Conservation (phyloP, 1,284 basidiomycete genomes). For the Trametes pubescens region DNA sequence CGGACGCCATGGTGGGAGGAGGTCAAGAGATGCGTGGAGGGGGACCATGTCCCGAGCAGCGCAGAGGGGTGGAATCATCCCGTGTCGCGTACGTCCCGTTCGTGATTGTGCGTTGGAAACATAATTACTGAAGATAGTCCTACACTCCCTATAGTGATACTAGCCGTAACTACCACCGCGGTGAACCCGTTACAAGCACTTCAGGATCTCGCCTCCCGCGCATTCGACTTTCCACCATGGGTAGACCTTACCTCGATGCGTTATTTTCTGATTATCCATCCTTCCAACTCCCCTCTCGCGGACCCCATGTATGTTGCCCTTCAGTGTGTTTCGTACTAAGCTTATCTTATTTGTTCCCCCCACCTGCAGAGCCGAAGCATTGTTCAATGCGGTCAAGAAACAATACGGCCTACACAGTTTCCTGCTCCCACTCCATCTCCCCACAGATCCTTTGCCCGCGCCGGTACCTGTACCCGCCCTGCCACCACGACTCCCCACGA, state of each 20-base stretch:
- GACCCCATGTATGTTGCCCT: constrained; percentile 75
- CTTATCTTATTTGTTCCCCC: constrained; percentile 6
- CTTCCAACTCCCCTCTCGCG: constrained; percentile 69
- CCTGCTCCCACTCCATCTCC: constrained; percentile 68
- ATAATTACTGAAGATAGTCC: not conserved
- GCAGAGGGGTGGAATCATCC: constrained; percentile 86
- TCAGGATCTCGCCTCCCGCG: constrained; percentile 69
- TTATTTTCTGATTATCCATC: constrained; percentile 80
- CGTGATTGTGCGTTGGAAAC: not conserved
- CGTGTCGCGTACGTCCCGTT: constrained; percentile 64
- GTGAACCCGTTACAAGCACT: constrained; percentile 81
- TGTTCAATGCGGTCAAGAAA: constrained; percentile 85
- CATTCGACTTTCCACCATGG: constrained; percentile 76
- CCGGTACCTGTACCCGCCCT: constrained; percentile 71
- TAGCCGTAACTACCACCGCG: constrained; percentile 79
- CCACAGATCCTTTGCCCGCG: constrained; percentile 60
- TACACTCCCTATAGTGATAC: constrained; percentile 59
- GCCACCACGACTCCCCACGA: constrained; percentile 70
- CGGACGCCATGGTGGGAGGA: constrained; percentile 88
- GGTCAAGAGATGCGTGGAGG: constrained; percentile 74
- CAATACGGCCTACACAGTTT: constrained; percentile 81
- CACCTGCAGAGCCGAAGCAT: constrained; percentile 66
- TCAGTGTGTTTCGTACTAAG: constrained; percentile 1
- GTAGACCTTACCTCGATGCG: constrained; percentile 74
- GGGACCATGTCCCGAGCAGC: constrained; percentile 73